These are phyloP conservation scores for Nitzschia sp. DNA, from an alignment of 108 stramenopile genomes.

Conservation along the genomic window DNA sequence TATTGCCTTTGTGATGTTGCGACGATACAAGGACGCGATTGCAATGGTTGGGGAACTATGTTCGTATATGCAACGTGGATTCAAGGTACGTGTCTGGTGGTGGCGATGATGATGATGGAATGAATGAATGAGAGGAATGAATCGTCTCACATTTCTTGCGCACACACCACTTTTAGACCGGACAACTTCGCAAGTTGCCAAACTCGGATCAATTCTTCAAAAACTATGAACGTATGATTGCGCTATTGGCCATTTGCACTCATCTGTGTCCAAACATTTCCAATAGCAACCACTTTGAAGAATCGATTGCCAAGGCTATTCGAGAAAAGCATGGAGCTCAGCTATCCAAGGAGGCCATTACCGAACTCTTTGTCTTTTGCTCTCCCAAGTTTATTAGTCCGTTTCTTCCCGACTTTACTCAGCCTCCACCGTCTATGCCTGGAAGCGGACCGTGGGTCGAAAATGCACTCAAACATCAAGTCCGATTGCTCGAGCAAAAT, in stretches of 20 bases:
- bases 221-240: constrained; percentile 88
- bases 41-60: constrained; percentile 72
- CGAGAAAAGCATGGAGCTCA: constrained; percentile 90
- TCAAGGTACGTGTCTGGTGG: constrained; percentile 49
- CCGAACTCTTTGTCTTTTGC: constrained; percentile 75
- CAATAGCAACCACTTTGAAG: constrained; percentile 62
- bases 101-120: not conserved
- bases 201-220: constrained; percentile 83
- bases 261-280: constrained; percentile 66
- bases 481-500: constrained; percentile 72
- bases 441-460: constrained; percentile 43
- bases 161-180: constrained; percentile 45
- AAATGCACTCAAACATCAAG: constrained; percentile 81
- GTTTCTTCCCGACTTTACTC: constrained; percentile 76
- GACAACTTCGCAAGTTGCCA: constrained; percentile 73
- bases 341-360: constrained; percentile 81
- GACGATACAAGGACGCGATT: constrained; percentile 93
- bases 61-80: constrained; percentile 77
- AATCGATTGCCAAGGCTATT: constrained; percentile 65
- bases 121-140: not conserved
- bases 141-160: not conserved
- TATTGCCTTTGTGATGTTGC: constrained; percentile 90
- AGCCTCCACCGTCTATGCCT: constrained; percentile 11
- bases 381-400: constrained; percentile 91
- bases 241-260: constrained; percentile 80